Conservation (phyloP, 306 rosid species). For the Cucurbita pepo region DNA sequence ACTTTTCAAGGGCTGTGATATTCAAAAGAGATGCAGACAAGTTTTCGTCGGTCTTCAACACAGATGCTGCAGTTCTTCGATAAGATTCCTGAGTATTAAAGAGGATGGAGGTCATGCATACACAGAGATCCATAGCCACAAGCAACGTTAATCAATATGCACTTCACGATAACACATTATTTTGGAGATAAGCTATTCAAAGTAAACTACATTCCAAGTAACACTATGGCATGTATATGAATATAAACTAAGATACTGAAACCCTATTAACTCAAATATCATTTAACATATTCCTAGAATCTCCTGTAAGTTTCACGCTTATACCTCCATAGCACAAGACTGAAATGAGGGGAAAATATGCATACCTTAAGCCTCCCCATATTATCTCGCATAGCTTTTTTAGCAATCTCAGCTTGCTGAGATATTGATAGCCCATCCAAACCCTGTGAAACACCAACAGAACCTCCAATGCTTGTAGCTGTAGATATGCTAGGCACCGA, state of each 20-base stretch:
- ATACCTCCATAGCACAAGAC: not conserved
- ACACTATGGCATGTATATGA: not conserved
- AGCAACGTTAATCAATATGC: not conserved
- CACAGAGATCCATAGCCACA: not conserved
- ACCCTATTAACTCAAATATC: not conserved
- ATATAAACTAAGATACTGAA: not conserved
- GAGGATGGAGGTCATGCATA: not conserved
- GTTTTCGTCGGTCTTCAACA: slow-evolving; percentile 55
- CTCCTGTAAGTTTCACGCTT: not conserved
- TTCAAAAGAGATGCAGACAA: slow-evolving; percentile 60
- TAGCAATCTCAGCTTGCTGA: slow-evolving; percentile 55
- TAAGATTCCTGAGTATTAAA: slow-evolving; percentile 53
- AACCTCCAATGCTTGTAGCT: slow-evolving; percentile 51
- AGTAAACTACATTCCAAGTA: not conserved
- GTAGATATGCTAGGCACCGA: slow-evolving; percentile 17
- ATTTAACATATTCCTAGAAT: not conserved
- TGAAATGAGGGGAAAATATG: not conserved
- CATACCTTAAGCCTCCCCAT: slow-evolving; percentile 70
- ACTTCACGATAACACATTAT: not conserved
- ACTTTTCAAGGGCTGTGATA: slow-evolving; percentile 62
- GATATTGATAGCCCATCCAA: slow-evolving; percentile 45
- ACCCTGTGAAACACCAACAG: slow-evolving; percentile 20
- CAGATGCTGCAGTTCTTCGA: slow-evolving; percentile 38
- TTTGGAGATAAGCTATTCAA: not conserved
- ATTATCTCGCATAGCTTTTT: slow-evolving; percentile 50